Percentiles rank a stretch among this genome's conserved stretches.
phyloP scores from a whole-genome alignment of 2,329 filamentous ascomycete species.

The Anisogramma anomala region DNA sequence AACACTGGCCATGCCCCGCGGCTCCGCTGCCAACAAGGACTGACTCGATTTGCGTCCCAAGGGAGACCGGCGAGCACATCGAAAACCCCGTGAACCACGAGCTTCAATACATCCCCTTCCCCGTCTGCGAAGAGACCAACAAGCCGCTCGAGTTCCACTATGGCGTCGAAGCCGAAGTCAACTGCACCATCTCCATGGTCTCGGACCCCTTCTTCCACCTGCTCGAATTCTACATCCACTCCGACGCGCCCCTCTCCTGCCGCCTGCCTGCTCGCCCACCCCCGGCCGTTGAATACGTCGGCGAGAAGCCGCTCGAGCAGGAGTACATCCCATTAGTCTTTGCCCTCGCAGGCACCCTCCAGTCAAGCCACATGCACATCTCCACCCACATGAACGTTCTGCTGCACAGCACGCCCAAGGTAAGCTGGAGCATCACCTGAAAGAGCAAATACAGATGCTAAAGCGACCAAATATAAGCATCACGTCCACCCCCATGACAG shows the following conservation, averaged over 20 bases:
- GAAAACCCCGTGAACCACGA: slow-evolving; percentile 62
- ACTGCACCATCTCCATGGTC: slow-evolving; percentile 71
- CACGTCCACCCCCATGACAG: slow-evolving; percentile 52
- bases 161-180: slow-evolving; percentile 68
- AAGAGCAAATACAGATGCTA: too few relatives aligned
- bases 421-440: too few relatives aligned
- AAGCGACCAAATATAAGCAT: too few relatives aligned
- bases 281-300: slow-evolving; percentile 41
- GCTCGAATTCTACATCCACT: slow-evolving; percentile 95
- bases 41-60: slow-evolving; percentile 24
- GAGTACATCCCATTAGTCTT: slow-evolving; percentile 79
- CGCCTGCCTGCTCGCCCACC: slow-evolving; percentile 71
- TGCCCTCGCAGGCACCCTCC: slow-evolving; percentile 77
- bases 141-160: slow-evolving; percentile 76
- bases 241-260: slow-evolving; percentile 84
- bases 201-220: slow-evolving; percentile 75
- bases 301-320: slow-evolving; percentile 36
- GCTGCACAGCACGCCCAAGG: slow-evolving; percentile 58
- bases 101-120: slow-evolving; percentile 86
- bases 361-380: slow-evolving; percentile 81
- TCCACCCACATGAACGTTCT: slow-evolving; percentile 83
- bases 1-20: too few relatives aligned
- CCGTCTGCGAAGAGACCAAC: slow-evolving; percentile 76
- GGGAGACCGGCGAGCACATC: slow-evolving; percentile 83
- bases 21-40: background rate